Evolutionary conservation across 805 yeast species (phyloP).

Genomic region (Candida sakaeoensis): DNA sequence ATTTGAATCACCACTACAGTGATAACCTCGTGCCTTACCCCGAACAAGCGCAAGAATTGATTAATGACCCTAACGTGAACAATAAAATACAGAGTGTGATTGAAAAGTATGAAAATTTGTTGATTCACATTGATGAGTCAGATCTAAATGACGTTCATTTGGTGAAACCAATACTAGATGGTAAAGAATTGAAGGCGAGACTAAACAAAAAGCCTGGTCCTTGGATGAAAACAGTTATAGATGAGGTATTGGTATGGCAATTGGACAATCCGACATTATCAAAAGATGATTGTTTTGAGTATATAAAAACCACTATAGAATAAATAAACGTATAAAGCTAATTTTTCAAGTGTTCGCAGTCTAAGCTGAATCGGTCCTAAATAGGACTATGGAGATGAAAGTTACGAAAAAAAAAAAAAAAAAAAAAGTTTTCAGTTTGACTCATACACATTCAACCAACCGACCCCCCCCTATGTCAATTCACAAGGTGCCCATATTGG

Average conservation of each 20-base stretch:
- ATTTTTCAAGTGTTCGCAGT: too few species aligned
- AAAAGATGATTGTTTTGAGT: slow-evolving; percentile 53
- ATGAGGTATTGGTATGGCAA: slow-evolving; percentile 67
- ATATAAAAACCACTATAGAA: slow-evolving; percentile 21
- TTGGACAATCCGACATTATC: slow-evolving; percentile 61
- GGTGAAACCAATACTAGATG: slow-evolving; percentile 68
- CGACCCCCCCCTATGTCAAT: slow-evolving; percentile 27
- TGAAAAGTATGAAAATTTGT: slow-evolving; percentile 28
- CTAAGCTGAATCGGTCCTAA: not conserved
- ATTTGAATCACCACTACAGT: not conserved
- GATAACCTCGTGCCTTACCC: slow-evolving; percentile 11
- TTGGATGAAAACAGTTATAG: slow-evolving; percentile 66
- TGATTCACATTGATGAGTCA: slow-evolving; percentile 25
- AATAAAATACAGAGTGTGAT: slow-evolving; percentile 11
- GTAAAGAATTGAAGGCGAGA: slow-evolving; percentile 57
- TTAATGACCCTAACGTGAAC: slow-evolving; percentile 6
- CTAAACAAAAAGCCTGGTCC: slow-evolving; percentile 74
- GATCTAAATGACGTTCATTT: slow-evolving; percentile 42
- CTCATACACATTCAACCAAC: not conserved
- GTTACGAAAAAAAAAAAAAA: too few species aligned
- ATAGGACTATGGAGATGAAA: not conserved
- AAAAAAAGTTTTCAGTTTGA: slow-evolving; percentile 4
- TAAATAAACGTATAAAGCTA: slow-evolving; percentile 1
- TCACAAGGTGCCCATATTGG: slow-evolving; percentile 70
- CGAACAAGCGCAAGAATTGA: slow-evolving; percentile 8